phyloP scores from a whole-genome alignment of 257 asterid species.

The Lycium ferocissimum region DNA sequence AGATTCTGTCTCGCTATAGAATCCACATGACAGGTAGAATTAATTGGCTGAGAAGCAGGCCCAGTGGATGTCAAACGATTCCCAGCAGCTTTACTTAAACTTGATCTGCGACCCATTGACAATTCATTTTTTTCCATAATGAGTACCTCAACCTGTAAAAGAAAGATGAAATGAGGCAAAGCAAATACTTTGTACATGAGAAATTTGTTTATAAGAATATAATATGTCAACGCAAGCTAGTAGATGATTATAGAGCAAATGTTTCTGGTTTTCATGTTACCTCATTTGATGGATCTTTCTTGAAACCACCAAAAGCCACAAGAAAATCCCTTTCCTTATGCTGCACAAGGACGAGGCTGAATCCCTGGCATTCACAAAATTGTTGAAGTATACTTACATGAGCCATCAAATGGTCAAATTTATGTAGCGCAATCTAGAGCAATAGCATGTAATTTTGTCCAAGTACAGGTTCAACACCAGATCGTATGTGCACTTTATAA shows the following conservation, averaged over 20 bases:
- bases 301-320: conserved; percentile 95
- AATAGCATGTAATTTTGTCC: neutral
- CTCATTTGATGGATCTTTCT: conserved; percentile 95
- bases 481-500: neutral
- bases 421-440: conserved; percentile 6
- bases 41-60: conserved; percentile 57
- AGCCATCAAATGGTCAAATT: conserved; percentile 16
- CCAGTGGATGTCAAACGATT: conserved; percentile 49
- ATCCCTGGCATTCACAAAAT: conserved; percentile 62
- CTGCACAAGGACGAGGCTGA: conserved; percentile 92
- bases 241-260: conserved; percentile 26
- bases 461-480: neutral
- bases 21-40: conserved; percentile 55
- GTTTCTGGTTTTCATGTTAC: conserved; percentile 44
- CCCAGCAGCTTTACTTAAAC: conserved; percentile 83
- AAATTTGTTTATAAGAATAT: neutral
- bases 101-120: conserved; percentile 69
- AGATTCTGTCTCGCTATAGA: conserved; percentile 70
- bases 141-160: conserved; percentile 85
- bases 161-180: conserved; percentile 26
- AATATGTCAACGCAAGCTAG: conserved; percentile 13
- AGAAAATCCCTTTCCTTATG: conserved; percentile 93
- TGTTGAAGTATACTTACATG: neutral
- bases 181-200: conserved; percentile 26
- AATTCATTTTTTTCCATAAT: conserved; percentile 82